Evolutionary conservation across 805 yeast species (phyloP), one percentile per base, ranked within the genome.

Genomic region (Saturnispora sanitii): DNA sequence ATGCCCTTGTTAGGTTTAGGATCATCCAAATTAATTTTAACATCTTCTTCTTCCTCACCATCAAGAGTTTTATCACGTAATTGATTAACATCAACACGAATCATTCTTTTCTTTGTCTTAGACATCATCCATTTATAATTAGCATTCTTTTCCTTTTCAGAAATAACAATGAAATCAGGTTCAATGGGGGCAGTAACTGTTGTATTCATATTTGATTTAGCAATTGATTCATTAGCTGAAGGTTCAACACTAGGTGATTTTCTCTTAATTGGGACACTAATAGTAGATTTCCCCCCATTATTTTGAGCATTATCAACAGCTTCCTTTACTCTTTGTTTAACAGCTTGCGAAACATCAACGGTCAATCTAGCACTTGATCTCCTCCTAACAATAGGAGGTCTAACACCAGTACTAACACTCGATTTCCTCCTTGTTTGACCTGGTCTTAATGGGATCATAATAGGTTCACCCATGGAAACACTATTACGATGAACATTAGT

Each of bases 341-440:
- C 30, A 28, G 22, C 15, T n/a, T 34, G 20, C 6, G 33, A 22
- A 26, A 33, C 41, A 22, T 31, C 35, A 20, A 20, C 37, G 21
- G 31, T 37, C 16, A 37, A 30, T 13, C 18, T 22, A 9, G 32
- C 28, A 32, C 46, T 48, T 13, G 46, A 41, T 19, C 50, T 38
- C 33, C 55, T 43, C 28, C 49, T 47, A 15, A 17, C 33, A 11
- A 16, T 38, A 8, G 19, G 22, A 11, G 20, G 28, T 20, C 12
- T 12, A 4, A 33, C 18, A 29, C 33, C 35, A 4, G 48, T 29
- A 13, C 42, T 23, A 11, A 23, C 26, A 11, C 26, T 23, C 26
- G 26, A 35, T 22, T 36, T 53, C 17, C 40, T 33, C 6, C 57
- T 50, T 40, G 57, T n/a, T n/a, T n/a, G n/a, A n/a, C n/a, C 52